These are phyloP conservation scores for Schizosaccharomyces cryophilus DNA, from an alignment of 805 yeast species.

Conservation along the genomic window DNA sequence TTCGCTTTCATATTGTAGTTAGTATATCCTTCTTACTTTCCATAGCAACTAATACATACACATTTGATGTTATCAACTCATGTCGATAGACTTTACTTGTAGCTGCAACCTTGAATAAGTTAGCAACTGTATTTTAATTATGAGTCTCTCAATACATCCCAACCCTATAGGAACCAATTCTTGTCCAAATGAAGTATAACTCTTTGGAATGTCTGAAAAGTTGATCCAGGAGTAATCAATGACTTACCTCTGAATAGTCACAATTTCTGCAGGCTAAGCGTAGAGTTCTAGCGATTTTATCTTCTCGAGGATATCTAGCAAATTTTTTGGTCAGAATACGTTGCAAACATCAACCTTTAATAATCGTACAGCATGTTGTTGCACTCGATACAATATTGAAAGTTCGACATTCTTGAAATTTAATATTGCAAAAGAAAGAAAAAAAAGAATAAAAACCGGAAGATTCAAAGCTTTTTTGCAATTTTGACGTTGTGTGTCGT, in stretches of 20 bases:
- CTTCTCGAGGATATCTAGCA: slow-evolving; percentile 1
- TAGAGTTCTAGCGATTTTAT: not conserved
- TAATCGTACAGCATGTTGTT: slow-evolving; percentile 3
- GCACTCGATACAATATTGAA: slow-evolving; percentile 2
- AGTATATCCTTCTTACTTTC: not conserved
- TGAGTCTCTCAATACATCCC: not conserved
- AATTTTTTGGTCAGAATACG: not conserved
- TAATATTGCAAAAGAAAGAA: not conserved
- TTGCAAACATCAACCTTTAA: not conserved
- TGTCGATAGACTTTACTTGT: not conserved
- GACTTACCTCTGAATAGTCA: slow-evolving; percentile 1
- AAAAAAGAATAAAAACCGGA: not conserved
- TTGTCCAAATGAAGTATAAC: no score
- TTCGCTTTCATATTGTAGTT: slow-evolving; percentile 65
- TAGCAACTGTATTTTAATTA: not conserved
- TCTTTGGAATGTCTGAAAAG: not conserved
- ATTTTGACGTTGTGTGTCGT: not conserved
- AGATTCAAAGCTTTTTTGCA: not conserved
- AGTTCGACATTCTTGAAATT: not conserved
- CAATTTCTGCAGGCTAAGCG: slow-evolving; percentile 1
- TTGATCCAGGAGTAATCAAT: not conserved
- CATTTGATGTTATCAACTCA: not conserved
- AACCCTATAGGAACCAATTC: not conserved
- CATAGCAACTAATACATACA: not conserved
- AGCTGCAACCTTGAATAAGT: not conserved